Base-by-base conservation (phyloP, 2,329 filamentous ascomycete genomes). In the Lachnellula subtilissima region DNA sequence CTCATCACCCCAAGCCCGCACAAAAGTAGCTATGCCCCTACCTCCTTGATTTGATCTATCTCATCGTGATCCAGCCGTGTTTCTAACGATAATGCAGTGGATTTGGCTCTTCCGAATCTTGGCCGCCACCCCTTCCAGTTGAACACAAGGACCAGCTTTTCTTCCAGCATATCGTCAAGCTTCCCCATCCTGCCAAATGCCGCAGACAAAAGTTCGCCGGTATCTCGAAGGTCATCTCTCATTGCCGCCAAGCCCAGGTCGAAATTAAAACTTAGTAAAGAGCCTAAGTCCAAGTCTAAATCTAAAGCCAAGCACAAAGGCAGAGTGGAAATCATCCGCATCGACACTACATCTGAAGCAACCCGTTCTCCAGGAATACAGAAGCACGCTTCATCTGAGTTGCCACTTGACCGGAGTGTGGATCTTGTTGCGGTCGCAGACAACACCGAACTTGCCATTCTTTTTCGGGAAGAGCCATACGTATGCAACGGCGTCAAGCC, bases 331-430 rank as follows among this genome's bases (percentile, higher is more conserved):
- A 42, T 19, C 39, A 42, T 19, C 15, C 32, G 12, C 8, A 28
- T 28, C 28, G 50, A 36, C 17, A 19, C 19, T 37, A 14, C 23
- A n/a, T 6, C 15, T 7, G 28, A 50, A 11, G 14, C 48, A 36
- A 17, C 42, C 32, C 22, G n/a, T 15, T 28, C 22, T 4, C 25
- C n/a, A 9, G 23, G 32, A 28, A 50, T 4, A 12, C 48, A 25
- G 25, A 25, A 25, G 25, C 5, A 39, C 39, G 35, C 19, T 15
- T 25, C 14, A 19, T 6, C 6, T 25, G 7, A 40, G 28, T 9
- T 9, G 28, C 32, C 32, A 6, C 53, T 61, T 39, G 61, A 63
- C 12, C 45, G 59, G 45, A 52, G 54, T 3, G 45, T 59, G 22
- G 59, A 64, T 55, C 32, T 62, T 17, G 39, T 53, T 28, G 53